phyloP scores from a whole-genome alignment of 306 rosid species.

The Fragaria iinumae region DNA sequence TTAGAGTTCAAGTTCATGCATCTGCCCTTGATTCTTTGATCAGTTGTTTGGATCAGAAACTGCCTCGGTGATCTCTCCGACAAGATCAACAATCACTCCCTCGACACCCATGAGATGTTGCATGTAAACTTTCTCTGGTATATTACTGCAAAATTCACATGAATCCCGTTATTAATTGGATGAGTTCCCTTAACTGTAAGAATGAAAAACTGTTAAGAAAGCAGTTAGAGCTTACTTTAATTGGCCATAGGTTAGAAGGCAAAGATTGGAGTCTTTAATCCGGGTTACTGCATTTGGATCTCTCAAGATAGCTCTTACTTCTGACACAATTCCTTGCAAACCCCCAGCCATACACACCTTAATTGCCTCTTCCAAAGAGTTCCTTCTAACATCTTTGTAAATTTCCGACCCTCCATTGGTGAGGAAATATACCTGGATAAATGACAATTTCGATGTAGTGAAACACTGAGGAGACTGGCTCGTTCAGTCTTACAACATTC shows the following conservation, averaged over 20 bases:
- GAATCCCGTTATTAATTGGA: background rate
- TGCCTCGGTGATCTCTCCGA: slow-evolving; percentile 42
- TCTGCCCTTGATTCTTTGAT: background rate
- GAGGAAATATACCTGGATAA: slow-evolving; percentile 43
- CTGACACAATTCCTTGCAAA: slow-evolving; percentile 52
- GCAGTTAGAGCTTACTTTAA: slow-evolving; percentile 33
- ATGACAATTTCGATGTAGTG: background rate
- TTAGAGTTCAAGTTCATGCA: slow-evolving; percentile 6
- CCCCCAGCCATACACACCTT: slow-evolving; percentile 42
- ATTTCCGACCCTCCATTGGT: slow-evolving; percentile 50
- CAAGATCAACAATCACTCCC: slow-evolving; percentile 53
- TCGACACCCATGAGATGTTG: slow-evolving; percentile 44
- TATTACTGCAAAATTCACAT: slow-evolving; percentile 29
- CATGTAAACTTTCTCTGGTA: slow-evolving; percentile 34
- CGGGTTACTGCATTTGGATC: slow-evolving; percentile 33
- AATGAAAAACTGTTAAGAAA: background rate
- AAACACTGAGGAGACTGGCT: background rate
- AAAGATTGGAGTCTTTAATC: slow-evolving; percentile 40
- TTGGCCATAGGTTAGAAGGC: slow-evolving; percentile 47
- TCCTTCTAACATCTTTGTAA: slow-evolving; percentile 42
- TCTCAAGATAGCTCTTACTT: slow-evolving; percentile 39
- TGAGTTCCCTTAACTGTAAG: background rate
- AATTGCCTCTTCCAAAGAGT: slow-evolving; percentile 50
- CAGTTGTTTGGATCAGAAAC: slow-evolving; percentile 18
- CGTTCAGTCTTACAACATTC: background rate